A percentile compares a stretch with the other conserved stretches of the same genome.
These are phyloP conservation scores for Xanthoconium separans DNA, from an alignment of 1,284 basidiomycete species.

Conservation along the genomic window DNA sequence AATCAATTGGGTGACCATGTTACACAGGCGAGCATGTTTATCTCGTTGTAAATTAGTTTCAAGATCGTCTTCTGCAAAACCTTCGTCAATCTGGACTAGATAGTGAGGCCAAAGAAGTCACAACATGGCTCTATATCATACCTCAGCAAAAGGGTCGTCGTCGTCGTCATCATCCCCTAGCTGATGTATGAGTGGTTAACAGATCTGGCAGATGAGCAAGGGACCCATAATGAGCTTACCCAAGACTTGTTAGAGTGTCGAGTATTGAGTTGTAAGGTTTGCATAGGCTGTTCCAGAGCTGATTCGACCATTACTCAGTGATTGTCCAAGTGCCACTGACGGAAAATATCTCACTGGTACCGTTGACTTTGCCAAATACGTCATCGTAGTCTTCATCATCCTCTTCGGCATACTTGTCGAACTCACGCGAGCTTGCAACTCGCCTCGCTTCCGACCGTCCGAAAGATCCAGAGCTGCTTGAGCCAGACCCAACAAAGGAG, in stretches of 20 bases:
- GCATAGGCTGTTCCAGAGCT: constrained; percentile 62
- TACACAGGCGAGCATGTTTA: constrained; percentile 84
- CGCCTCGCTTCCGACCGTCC: constrained; percentile 61
- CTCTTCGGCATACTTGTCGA: constrained; percentile 82
- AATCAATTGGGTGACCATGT: constrained; percentile 79
- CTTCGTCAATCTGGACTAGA: constrained; percentile 76
- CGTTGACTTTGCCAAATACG: constrained; percentile 78
- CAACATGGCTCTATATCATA: constrained; percentile 30
- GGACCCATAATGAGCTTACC: constrained; percentile 43
- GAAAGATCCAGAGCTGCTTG: constrained; percentile 49
- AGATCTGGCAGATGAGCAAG: not conserved
- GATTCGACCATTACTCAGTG: constrained; percentile 2
- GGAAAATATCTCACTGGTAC: constrained; percentile 47
- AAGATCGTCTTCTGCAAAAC: constrained; percentile 83
- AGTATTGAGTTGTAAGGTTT: constrained; percentile 79
- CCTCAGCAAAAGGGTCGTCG: constrained; percentile 93
- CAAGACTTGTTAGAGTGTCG: constrained; percentile 84
- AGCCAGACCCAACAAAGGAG: constrained; percentile 50
- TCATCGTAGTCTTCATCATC: constrained; percentile 90
- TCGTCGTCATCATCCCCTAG: constrained; percentile 82
- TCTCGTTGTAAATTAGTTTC: constrained; percentile 89
- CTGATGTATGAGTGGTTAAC: constrained; percentile 36
- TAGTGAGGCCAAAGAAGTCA: constrained; percentile 7
- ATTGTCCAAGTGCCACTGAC: not conserved
- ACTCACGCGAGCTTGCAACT: constrained; percentile 54